A percentile compares a stretch with the other conserved stretches of the same genome.
Conservation (phyloP, 495 filamentous ascomycete genomes). For the Cairneyella variabilis region DNA sequence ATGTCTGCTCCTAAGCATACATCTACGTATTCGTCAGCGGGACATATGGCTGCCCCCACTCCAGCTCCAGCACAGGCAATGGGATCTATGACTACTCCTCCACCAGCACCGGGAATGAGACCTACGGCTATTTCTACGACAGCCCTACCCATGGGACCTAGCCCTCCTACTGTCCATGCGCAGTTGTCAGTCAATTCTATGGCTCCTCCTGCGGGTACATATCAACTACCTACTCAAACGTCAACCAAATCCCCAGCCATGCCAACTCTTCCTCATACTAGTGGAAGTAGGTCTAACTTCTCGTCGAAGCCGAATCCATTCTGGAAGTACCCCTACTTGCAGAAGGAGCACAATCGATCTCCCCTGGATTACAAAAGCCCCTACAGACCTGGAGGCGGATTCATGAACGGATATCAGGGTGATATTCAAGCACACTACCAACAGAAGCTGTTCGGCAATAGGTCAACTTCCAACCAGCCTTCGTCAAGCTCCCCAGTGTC, state of each 20-base stretch:
- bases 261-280: no score
- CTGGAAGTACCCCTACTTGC: conserved; percentile 46
- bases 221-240: not conserved
- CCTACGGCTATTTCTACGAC: not conserved
- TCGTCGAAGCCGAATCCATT: conserved; percentile 23
- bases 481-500: conserved; percentile 18
- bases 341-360: conserved; percentile 45
- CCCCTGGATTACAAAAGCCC: conserved; percentile 41
- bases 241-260: no score
- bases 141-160: no score
- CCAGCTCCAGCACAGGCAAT: not conserved
- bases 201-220: conserved; percentile 1
- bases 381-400: conserved; percentile 48
- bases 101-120: not conserved
- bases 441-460: conserved; percentile 18
- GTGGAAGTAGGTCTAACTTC: conserved; percentile 1
- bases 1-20: no score
- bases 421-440: conserved; percentile 38
- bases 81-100: not conserved
- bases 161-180: no score
- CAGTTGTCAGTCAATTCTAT: not conserved
- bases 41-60: no score
- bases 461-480: conserved; percentile 8
- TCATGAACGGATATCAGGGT: conserved; percentile 54
- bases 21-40: no score